Evolutionary conservation across 164 flowering plant genomes (phyloP).

Genomic region (Macadamia integrifolia): DNA sequence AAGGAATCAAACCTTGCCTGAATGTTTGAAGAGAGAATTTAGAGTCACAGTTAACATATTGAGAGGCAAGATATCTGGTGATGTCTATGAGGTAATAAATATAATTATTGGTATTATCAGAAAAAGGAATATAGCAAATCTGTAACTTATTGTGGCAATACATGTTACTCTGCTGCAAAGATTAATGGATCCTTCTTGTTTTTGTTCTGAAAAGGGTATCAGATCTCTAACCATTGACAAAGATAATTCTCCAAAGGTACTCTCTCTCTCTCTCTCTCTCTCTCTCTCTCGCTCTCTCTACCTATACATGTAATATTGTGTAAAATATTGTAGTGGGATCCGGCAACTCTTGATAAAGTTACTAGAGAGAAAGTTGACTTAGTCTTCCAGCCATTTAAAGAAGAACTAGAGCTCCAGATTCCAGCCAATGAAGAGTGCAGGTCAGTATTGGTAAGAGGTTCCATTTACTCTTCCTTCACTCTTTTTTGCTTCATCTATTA

Average conservation of each 20-base stretch:
- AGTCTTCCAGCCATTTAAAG: constrained; percentile 55
- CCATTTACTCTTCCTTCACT: neutral
- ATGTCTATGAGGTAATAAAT: constrained; percentile 78
- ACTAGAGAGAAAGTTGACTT: constrained; percentile 43
- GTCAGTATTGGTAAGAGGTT: constrained; percentile 21
- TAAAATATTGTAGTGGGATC: constrained; percentile 54
- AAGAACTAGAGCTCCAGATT: constrained; percentile 64
- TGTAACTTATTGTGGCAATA: neutral
- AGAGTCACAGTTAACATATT: constrained; percentile 76
- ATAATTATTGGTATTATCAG: neutral
- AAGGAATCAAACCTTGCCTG: constrained; percentile 56
- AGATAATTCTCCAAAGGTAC: constrained; percentile 86
- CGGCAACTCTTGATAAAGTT: constrained; percentile 49
- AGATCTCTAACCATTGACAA: constrained; percentile 87
- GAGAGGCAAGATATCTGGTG: constrained; percentile 56
- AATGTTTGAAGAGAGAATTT: constrained; percentile 84
- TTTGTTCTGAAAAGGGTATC: constrained; percentile 53
- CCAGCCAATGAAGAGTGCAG: constrained; percentile 61
- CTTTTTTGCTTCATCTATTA: neutral
- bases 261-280: constrained; percentile 6
- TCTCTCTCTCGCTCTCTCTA: constrained; percentile 7
- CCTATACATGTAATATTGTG: neutral
- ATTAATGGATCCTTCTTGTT: neutral
- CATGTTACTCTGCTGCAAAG: neutral
- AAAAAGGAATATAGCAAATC: neutral